Base-by-base conservation (phyloP, 2,329 filamentous ascomycete species). In the Hypoxylon rubiginosum region DNA sequence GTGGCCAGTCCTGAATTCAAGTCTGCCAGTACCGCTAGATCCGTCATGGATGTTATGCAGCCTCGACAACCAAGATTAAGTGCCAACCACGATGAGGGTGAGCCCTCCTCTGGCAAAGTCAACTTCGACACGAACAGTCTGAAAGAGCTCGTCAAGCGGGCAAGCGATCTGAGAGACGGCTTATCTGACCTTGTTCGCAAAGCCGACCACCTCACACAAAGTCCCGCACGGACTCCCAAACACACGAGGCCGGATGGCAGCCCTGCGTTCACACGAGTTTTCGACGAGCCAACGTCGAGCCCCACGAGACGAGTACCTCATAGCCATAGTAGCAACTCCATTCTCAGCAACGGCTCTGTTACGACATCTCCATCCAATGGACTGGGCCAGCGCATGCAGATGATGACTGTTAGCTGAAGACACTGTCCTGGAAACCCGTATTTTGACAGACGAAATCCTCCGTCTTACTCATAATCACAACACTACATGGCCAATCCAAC, bases 61-160 rank as follows among this genome's bases (percentile, higher is more conserved):
- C 80, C 83, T 64, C 83, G 87, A 61, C 83, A 84, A 21, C 80
- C 83, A 5, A 79, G 79, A 1, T 76, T 82, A 1, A 79, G 84
- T 46, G 72, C 77, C 4, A 76, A 76, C 13, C 61, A 74, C 57
- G 78, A 76, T 73, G 73, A 56, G 21, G 62, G 68, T n/a, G 62
- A 65, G 66, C 76, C 73, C 10, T 79, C 83, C 48, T 81, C 82
- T 54, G 82, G 84, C 64, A 85, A 85, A 78, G 84, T 91, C 72
- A 89, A 90, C 63, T 91, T 91, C 68, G 89, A 90, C 73, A 91
- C 89, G 4, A 90, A 90, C 68, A 91, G 87, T 75, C 82, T 91
- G n/a, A 88, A 87, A 71, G 86, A 88, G 72, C 79, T 91, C 57
- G 89, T 91, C 39, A 88, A 87, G 74, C 83, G 88, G 63, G 89